Evolutionary conservation across 2,329 filamentous ascomycete species (phyloP).

Genomic region (Trichoderma atrobrunneum): DNA sequence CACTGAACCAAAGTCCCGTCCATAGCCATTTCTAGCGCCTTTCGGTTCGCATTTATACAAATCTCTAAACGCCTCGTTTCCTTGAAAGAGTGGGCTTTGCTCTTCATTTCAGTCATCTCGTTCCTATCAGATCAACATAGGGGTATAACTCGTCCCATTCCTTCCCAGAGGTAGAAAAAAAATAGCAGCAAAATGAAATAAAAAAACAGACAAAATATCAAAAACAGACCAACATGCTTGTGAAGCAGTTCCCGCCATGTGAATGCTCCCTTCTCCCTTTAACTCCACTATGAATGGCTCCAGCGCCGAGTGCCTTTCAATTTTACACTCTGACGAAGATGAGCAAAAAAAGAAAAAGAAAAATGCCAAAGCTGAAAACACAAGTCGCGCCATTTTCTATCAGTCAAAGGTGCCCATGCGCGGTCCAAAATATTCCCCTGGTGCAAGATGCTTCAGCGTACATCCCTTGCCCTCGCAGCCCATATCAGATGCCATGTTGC

Average conservation of each 20-base stretch:
- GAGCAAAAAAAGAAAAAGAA: not conserved
- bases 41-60: constrained; percentile 5
- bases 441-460: constrained; percentile 33
- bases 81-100: constrained; percentile 3
- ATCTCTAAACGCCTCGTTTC: constrained; percentile 8
- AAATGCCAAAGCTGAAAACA: not conserved
- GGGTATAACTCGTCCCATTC: constrained; percentile 19
- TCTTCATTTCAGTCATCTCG: constrained; percentile 17
- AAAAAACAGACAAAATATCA: not conserved
- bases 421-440: constrained; percentile 41
- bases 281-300: constrained; percentile 15
- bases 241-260: constrained; percentile 8
- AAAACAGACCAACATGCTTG: constrained; percentile 15
- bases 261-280: not conserved
- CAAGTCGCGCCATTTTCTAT: constrained; percentile 11
- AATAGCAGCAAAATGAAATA: not conserved
- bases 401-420: constrained; percentile 39
- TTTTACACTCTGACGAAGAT: constrained; percentile 1
- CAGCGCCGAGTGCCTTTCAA: constrained; percentile 4
- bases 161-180: constrained; percentile 10
- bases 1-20: not conserved
- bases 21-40: constrained; percentile 3
- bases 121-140: constrained; percentile 18
- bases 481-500: constrained; percentile 41
- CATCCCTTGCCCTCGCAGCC: constrained; percentile 45